A percentile compares a stretch with the other conserved stretches of the same genome.
phyloP scores from a whole-genome alignment of 768 basidiomycete species.

The Grammothele lineata region DNA sequence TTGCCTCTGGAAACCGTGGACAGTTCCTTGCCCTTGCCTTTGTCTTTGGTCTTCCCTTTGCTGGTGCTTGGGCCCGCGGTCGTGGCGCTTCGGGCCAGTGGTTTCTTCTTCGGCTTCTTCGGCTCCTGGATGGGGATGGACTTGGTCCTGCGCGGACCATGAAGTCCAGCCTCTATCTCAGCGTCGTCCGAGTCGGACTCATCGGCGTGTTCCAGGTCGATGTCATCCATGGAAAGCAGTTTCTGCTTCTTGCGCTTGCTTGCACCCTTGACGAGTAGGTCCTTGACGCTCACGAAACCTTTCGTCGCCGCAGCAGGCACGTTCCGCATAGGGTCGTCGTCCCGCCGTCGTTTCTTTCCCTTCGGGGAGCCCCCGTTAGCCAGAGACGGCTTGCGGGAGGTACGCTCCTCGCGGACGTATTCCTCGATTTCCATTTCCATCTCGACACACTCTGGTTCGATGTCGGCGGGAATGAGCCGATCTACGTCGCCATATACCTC shows the following conservation, averaged over 20 bases:
- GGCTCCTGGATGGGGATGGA: conserved; percentile 39
- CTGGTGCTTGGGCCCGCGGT: conserved; percentile 1
- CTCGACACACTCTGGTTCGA: conserved; percentile 75
- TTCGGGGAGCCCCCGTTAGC: conserved; percentile 27
- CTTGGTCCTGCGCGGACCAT: conserved; percentile 45
- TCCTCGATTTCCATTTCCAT: conserved; percentile 79
- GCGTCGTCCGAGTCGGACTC: conserved; percentile 66
- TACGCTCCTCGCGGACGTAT: conserved; percentile 43
- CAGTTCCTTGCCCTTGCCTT: neutral
- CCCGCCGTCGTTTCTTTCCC: conserved; percentile 62
- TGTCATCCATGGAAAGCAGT: neutral
- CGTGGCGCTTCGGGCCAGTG: conserved; percentile 17
- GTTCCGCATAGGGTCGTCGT: conserved; percentile 63
- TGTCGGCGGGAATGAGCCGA: conserved; percentile 74
- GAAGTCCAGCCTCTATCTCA: conserved; percentile 58
- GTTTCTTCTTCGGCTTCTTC: conserved; percentile 30
- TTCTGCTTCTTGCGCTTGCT: conserved; percentile 40
- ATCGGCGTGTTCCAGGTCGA: conserved; percentile 42
- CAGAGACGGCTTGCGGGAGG: conserved; percentile 31
- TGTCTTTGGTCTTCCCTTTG: neutral
- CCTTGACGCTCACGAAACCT: conserved; percentile 67
- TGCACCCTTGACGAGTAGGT: conserved; percentile 51
- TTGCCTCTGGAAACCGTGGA: conserved; percentile 14
- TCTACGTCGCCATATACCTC: conserved; percentile 93
- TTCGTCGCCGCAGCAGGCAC: conserved; percentile 68